Evolutionary conservation across 495 filamentous ascomycete species (phyloP).

Genomic region (Echria macrotheca): DNA sequence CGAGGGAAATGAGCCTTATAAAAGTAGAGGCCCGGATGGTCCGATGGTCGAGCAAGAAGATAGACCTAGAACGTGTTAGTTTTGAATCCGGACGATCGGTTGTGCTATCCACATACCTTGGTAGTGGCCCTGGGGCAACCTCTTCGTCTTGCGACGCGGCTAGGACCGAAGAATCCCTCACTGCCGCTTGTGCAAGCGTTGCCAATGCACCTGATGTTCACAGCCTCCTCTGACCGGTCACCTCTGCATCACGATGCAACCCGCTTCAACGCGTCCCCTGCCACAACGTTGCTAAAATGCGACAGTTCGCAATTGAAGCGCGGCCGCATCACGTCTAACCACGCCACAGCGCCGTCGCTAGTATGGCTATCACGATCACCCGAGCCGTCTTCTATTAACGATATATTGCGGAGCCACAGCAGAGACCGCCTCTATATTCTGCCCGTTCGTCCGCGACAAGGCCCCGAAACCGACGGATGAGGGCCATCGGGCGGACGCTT

Average conservation of each 20-base stretch:
- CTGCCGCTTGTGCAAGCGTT: constrained; percentile 2
- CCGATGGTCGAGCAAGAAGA: constrained; percentile 8
- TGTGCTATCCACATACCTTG: constrained; percentile 4
- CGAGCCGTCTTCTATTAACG: not conserved
- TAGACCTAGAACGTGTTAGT: constrained; percentile 5
- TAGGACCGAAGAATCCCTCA: constrained; percentile 4
- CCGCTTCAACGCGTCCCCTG: not conserved
- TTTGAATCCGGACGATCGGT: not conserved
- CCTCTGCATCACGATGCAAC: constrained; percentile 1
- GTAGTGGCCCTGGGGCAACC: constrained; percentile 1
- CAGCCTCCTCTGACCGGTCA: not conserved
- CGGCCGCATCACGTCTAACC: constrained; percentile 6
- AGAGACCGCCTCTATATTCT: constrained; percentile 6
- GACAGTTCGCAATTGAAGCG: constrained; percentile 6
- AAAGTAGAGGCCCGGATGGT: constrained; percentile 2
- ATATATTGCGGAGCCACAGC: constrained; percentile 7
- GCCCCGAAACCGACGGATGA: not conserved
- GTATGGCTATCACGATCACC: constrained; percentile 1
- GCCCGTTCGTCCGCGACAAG: constrained; percentile 3
- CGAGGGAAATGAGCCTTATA: constrained; percentile 3
- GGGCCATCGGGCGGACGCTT: not conserved
- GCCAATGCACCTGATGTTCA: not conserved
- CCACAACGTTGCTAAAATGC: constrained; percentile 5
- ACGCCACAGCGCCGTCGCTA: constrained; percentile 5
- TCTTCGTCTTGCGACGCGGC: constrained; percentile 2